A percentile compares a stretch with the other conserved stretches of the same genome.
These are phyloP conservation scores for Paspalum notatum DNA, from an alignment of 176 grass and related monocot species.

Conservation along the genomic window DNA sequence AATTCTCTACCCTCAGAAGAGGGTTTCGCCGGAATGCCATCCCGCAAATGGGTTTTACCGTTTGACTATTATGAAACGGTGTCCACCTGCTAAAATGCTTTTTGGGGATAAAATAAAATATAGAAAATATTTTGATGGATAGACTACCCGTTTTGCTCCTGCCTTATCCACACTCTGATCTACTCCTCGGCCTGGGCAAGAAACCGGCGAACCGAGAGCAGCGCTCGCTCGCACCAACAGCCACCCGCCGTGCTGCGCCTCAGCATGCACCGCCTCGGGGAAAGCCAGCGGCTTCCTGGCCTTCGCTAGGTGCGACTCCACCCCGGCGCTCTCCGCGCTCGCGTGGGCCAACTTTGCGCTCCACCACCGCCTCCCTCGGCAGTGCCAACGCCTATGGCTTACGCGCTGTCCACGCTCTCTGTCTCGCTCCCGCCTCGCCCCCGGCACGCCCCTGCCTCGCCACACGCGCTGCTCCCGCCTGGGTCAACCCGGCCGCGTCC, in stretches of 20 bases:
- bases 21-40: no score
- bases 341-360: conserved; percentile 74
- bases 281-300: conserved; percentile 91
- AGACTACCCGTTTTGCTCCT: no score
- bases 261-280: conserved; percentile 83
- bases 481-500: conserved; percentile 64
- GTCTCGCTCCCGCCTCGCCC: conserved; percentile 27
- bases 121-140: no score
- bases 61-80: no score
- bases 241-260: conserved; percentile 46
- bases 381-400: conserved; percentile 68
- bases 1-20: no score
- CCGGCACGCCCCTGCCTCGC: not conserved
- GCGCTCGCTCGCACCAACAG: no score
- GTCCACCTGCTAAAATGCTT: no score
- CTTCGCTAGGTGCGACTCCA: conserved; percentile 85
- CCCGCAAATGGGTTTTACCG: no score
- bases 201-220: no score
- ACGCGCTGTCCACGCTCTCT: conserved; percentile 76
- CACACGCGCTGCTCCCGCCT: conserved; percentile 54
- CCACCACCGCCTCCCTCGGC: conserved; percentile 69
- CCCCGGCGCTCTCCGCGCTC: conserved; percentile 54
- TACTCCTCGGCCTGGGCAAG: no score
- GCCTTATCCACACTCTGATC: no score
- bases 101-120: no score